Percentiles rank a stretch among this genome's conserved stretches.
These are phyloP conservation scores for Nectriaceae sp. DNA, from an alignment of 2,329 filamentous ascomycete species.

Conservation along the genomic window DNA sequence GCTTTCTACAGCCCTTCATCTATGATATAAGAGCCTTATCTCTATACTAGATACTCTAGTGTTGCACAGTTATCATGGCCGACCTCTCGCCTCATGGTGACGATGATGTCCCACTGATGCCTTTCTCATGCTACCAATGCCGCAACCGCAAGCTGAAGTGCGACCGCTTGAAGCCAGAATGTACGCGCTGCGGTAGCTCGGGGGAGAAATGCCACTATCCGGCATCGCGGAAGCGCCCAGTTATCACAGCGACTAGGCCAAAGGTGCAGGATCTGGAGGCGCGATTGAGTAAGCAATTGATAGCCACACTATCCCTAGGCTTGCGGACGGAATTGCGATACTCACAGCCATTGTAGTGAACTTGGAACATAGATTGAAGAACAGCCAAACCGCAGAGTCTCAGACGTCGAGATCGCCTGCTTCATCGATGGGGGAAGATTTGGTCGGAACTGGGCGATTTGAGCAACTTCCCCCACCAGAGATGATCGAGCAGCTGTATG, in stretches of 20 bases:
- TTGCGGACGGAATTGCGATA: too few relatives aligned
- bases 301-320: too few relatives aligned
- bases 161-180: conserved; percentile 27
- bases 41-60: too few relatives aligned
- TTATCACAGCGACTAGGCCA: conserved; percentile 26
- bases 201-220: conserved; percentile 28
- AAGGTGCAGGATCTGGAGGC: conserved; percentile 31
- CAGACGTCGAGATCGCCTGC: conserved; percentile 15
- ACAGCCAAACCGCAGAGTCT: conserved; percentile 14
- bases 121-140: conserved; percentile 30
- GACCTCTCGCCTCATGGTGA: conserved; percentile 3
- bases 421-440: conserved; percentile 12
- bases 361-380: conserved; percentile 23
- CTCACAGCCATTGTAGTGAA: too few relatives aligned
- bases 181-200: conserved; percentile 25
- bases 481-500: conserved; percentile 31
- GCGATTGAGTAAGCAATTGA: conserved; percentile 23
- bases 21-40: too few relatives aligned
- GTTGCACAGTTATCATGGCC: too few relatives aligned
- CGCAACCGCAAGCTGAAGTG: conserved; percentile 32
- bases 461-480: conserved; percentile 30
- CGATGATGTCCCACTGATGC: conserved; percentile 12
- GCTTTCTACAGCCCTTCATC: too few relatives aligned
- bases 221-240: conserved; percentile 23
- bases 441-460: conserved; percentile 29